A percentile compares a stretch with the other conserved stretches of the same genome.
Conservation (phyloP, 768 basidiomycete genomes). For the Saitozyma sp. region DNA sequence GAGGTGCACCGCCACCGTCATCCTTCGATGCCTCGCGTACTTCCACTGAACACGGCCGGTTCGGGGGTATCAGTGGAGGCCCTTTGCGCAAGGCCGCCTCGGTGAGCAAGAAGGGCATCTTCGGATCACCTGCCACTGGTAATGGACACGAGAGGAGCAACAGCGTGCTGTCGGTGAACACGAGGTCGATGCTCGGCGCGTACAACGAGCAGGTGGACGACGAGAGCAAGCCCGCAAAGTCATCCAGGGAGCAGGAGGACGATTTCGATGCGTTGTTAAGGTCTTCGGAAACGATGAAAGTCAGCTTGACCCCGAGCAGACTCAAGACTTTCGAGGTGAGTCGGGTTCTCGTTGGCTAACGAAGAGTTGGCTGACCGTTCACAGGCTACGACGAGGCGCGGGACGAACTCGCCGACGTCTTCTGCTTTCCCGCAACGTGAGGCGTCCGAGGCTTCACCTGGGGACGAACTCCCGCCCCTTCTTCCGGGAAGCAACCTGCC, state of each 20-base stretch:
- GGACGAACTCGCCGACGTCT: too few relatives aligned
- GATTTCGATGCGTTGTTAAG: constrained; percentile 94
- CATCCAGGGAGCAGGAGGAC: constrained; percentile 56
- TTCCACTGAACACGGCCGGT: too few relatives aligned
- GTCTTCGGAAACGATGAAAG: constrained; percentile 86
- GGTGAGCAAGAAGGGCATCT: constrained; percentile 1
- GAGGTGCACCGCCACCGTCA: not conserved
- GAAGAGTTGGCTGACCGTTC: not conserved
- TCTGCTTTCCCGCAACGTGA: too few relatives aligned
- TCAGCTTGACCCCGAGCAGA: constrained; percentile 91
- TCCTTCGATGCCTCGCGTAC: constrained; percentile 1
- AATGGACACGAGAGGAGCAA: constrained; percentile 26
- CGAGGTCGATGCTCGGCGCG: constrained; percentile 34
- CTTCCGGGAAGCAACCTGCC: not conserved
- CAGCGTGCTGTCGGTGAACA: constrained; percentile 32
- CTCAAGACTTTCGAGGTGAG: constrained; percentile 89
- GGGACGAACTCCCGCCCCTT: constrained; percentile 11
- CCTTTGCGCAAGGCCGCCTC: constrained; percentile 10
- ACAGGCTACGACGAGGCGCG: too few relatives aligned
- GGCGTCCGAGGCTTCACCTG: not conserved
- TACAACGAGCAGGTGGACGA: constrained; percentile 28
- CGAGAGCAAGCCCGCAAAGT: constrained; percentile 10
- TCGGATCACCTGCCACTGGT: not conserved
- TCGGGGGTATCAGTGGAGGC: not conserved
- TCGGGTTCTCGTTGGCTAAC: constrained; percentile 17